These are phyloP conservation scores for Barbarea vulgaris DNA, from an alignment of 345 rosid genomes.

Conservation along the genomic window DNA sequence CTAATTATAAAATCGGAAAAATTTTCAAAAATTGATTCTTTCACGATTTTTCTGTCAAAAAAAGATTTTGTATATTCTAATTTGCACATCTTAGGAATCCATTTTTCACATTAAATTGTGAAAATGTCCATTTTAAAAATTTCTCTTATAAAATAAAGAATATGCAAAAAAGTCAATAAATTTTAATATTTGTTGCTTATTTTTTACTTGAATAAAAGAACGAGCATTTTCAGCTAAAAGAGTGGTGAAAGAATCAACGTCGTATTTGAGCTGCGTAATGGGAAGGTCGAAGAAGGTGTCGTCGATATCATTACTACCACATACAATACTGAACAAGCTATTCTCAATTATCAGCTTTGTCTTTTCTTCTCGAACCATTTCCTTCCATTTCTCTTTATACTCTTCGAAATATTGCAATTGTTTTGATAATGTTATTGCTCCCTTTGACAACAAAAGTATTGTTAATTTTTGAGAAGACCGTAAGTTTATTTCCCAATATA, in stretches of 20 bases:
- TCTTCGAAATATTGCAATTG: constrained; percentile 53
- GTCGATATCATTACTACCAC: constrained; percentile 62
- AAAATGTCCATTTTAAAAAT: no score
- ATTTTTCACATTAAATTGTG: no score
- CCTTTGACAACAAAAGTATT: constrained; percentile 24
- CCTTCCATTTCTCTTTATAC: constrained; percentile 43
- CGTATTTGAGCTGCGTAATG: constrained; percentile 31
- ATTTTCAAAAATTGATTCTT: no score
- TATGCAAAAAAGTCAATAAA: no score
- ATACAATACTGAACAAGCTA: constrained; percentile 41
- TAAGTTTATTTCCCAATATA: no score
- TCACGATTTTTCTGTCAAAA: no score
- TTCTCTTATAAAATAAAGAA: no score
- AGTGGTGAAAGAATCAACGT: constrained; percentile 41
- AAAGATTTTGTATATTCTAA: no score
- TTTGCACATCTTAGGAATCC: no score
- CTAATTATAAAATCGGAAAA: no score
- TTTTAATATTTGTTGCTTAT: not conserved
- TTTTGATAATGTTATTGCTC: constrained; percentile 43
- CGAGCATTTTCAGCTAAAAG: constrained; percentile 48
- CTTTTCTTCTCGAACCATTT: constrained; percentile 46
- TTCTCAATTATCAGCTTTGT: constrained; percentile 44
- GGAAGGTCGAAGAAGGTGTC: constrained; percentile 38
- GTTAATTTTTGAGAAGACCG: not conserved
- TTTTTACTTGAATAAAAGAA: constrained; percentile 35